These are phyloP conservation scores for Auxenochlorella protothecoides DNA, from an alignment of 139 green algal species.

Conservation along the genomic window DNA sequence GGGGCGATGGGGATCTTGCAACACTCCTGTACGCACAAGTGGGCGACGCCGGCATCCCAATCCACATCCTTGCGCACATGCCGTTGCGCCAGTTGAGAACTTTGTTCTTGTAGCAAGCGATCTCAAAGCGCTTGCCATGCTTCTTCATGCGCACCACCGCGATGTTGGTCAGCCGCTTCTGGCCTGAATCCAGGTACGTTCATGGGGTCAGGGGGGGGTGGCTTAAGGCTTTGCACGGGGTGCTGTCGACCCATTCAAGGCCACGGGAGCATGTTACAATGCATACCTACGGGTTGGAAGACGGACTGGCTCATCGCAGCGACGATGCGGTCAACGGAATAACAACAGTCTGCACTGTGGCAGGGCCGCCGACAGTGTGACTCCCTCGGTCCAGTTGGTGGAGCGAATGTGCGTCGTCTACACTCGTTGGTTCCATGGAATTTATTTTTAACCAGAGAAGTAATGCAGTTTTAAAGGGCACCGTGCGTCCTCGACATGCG, in stretches of 20 bases:
- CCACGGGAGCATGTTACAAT: not conserved
- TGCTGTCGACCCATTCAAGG: not conserved
- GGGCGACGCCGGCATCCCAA: not conserved
- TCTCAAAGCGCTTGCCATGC: constrained; percentile 86
- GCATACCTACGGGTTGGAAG: constrained; percentile 19
- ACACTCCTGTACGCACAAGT: not conserved
- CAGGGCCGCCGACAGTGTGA: not conserved
- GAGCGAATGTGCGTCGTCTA: too few relatives aligned
- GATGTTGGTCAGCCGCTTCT: constrained; percentile 98
- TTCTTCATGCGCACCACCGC: constrained; percentile 90
- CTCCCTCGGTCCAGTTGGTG: not conserved
- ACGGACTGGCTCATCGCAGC: constrained; percentile 21
- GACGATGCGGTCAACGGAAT: too few relatives aligned
- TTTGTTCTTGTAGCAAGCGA: constrained; percentile 99
- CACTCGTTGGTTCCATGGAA: too few relatives aligned
- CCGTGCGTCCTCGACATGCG: too few relatives aligned
- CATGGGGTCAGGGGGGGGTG: not conserved
- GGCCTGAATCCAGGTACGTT: constrained; percentile 43
- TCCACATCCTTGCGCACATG: constrained; percentile 46
- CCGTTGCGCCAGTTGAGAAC: constrained; percentile 79
- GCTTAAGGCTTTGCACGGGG: not conserved
- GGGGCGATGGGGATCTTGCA: too few relatives aligned
- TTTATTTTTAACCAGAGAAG: too few relatives aligned
- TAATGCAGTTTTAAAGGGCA: too few relatives aligned
- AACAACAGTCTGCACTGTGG: not conserved